Evolutionary conservation across 2,329 filamentous ascomycete genomes (phyloP).

Genomic region (Macrophomina pseudophaseolina): DNA sequence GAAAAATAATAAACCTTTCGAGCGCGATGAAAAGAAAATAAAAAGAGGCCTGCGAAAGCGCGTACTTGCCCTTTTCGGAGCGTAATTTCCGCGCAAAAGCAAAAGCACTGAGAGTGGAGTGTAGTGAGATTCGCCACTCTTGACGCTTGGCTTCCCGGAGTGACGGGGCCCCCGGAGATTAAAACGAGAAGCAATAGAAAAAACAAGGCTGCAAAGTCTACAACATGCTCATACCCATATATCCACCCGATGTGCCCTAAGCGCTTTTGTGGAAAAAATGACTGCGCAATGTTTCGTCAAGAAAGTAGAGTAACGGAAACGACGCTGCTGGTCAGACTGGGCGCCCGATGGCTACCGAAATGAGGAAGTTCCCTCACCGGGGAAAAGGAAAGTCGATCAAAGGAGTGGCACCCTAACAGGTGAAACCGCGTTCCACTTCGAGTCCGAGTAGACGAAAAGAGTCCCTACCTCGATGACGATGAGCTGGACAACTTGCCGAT

Average conservation of each 20-base stretch:
- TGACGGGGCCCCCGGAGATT: neutral
- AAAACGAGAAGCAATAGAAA: slow-evolving; percentile 12
- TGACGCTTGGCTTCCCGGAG: neutral
- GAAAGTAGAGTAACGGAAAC: slow-evolving; percentile 13
- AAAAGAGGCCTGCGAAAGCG: neutral
- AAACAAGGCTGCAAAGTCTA: slow-evolving; percentile 16
- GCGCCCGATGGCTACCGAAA: slow-evolving; percentile 18
- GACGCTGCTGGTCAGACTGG: slow-evolving; percentile 22
- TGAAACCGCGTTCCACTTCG: slow-evolving; percentile 13
- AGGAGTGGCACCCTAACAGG: slow-evolving; percentile 9
- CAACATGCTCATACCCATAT: slow-evolving; percentile 23
- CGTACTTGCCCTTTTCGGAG: neutral
- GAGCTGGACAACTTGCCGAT: slow-evolving; percentile 4
- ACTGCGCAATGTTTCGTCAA: slow-evolving; percentile 2
- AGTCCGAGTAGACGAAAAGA: slow-evolving; percentile 5
- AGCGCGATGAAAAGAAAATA: slow-evolving; percentile 3
- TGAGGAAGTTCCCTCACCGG: slow-evolving; percentile 1
- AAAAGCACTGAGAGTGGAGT: neutral
- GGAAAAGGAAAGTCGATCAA: slow-evolving; percentile 21
- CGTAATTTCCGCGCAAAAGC: neutral
- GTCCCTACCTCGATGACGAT: slow-evolving; percentile 5
- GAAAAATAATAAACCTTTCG: neutral
- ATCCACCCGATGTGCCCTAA: slow-evolving; percentile 19
- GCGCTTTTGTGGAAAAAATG: slow-evolving; percentile 5
- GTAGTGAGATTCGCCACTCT: neutral